Base-by-base conservation (phyloP, 169 alveolate genomes). In the Cryptosporidium bovis region DNA sequence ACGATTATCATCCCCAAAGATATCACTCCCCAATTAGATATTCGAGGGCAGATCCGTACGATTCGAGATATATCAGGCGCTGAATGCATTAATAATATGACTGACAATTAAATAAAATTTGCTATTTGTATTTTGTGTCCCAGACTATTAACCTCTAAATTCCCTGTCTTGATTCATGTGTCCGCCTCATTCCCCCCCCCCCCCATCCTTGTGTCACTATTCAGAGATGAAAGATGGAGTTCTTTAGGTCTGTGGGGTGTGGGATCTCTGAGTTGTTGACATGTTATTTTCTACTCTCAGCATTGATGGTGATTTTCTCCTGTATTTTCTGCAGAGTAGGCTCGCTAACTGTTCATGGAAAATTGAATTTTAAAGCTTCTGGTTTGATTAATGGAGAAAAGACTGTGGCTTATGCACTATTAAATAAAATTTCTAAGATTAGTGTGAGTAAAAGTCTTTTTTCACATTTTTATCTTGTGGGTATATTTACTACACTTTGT, bases 11-110 rank as follows among this genome's bases (percentile, higher is more conserved):
- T 24, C 40, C 69, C 3, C 62, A 71, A 34, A 56, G 87, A 60
- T 77, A 77, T 46, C 87, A 77, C 50, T 77, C 87, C 12, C 87
- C 87, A 27, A 68, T 71, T n/a, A 53, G 87, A 20, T 77, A 77
- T 51, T 77, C 87, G n/a, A 58, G 87, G 64, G 71, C 87, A 77
- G 87, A 77, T 60, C 87, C 87, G 12, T 77, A 77, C 51, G 87
- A 77, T 40, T 44, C 87, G 24, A 77, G 87, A 44, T 77, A 77
- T 36, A 60, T 31, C 69, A 77, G 87, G 48, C 77, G 87, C 8
- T 77, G 40, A 77, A 53, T 24, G 18, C 6, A 27, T 69, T 55
- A 55, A 48, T 33, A 46, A 71, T 29, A 16, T 8, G 64, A 58
- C 31, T 60, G 51, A 60, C 36, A 58, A 58, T 77, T 60, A 40